phyloP scores from a whole-genome alignment of 2,329 filamentous ascomycete species.

The Berkeleyomyces basicola region DNA sequence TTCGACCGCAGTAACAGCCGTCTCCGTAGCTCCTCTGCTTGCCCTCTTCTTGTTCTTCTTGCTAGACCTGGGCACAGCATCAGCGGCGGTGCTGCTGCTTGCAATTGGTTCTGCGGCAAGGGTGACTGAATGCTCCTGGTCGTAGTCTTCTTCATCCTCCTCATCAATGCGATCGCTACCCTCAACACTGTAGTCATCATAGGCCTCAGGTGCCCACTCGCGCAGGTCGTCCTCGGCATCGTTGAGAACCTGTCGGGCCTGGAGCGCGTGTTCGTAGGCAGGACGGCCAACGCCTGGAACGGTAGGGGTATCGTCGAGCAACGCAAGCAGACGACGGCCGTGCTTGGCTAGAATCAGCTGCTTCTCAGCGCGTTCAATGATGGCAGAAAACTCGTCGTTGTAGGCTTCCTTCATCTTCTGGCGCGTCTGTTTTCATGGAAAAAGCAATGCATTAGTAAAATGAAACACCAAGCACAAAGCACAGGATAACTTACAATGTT shows the following conservation, averaged over 20 bases:
- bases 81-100: background rate
- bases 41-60: constrained; percentile 9
- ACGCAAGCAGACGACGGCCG: constrained; percentile 64
- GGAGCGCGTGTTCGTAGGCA: constrained; percentile 47
- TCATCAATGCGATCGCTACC: constrained; percentile 10
- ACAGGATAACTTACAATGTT: constrained; percentile 53
- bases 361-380: constrained; percentile 93
- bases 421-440: constrained; percentile 45
- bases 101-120: background rate
- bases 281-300: constrained; percentile 66
- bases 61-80: background rate
- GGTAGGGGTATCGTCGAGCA: constrained; percentile 79
- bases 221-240: constrained; percentile 82
- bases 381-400: constrained; percentile 70
- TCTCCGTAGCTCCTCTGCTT: background rate
- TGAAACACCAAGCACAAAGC: background rate
- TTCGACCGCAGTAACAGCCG: constrained; percentile 1
- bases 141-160: constrained; percentile 9
- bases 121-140: constrained; percentile 4
- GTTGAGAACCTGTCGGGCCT: constrained; percentile 72
- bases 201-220: constrained; percentile 44
- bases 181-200: constrained; percentile 16
- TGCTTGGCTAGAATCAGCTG: constrained; percentile 88
- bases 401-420: constrained; percentile 95
- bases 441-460: background rate